Percentiles rank a stretch among this genome's conserved stretches.
phyloP scores from a whole-genome alignment of 306 rosid genomes.

The Datisca glomerata region DNA sequence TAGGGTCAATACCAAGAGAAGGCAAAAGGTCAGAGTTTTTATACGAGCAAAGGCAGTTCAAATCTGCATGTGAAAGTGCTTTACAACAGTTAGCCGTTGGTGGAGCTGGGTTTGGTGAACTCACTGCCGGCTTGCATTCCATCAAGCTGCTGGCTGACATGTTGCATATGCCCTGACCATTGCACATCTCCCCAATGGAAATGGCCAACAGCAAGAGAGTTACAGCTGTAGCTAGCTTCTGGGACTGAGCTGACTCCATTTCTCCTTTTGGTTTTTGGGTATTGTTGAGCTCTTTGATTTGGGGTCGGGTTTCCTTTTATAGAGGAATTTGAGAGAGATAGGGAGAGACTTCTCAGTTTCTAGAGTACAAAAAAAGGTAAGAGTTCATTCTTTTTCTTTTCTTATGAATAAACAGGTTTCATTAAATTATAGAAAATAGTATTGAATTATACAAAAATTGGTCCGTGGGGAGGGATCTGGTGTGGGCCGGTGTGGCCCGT shows the following conservation, averaged over 20 bases:
- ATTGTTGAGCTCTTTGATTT: not conserved
- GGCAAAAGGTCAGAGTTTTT: conserved; percentile 38
- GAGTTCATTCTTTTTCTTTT: no score
- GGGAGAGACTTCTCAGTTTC: no score
- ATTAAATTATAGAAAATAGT: no score
- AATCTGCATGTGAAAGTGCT: conserved; percentile 26
- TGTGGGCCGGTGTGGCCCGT: no score
- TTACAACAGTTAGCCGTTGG: conserved; percentile 29
- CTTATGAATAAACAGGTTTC: no score
- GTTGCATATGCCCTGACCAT: conserved; percentile 38
- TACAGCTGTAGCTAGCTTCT: conserved; percentile 2
- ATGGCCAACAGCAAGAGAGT: not conserved
- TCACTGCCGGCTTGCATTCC: conserved; percentile 40
- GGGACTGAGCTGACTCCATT: not conserved
- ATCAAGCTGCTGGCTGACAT: conserved; percentile 19
- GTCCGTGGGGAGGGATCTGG: no score
- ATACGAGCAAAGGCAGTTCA: conserved; percentile 41
- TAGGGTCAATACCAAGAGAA: conserved; percentile 46
- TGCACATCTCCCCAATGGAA: conserved; percentile 3
- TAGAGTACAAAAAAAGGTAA: no score
- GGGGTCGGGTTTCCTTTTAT: not conserved
- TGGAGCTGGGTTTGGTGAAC: conserved; percentile 29
- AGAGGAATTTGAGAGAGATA: no score
- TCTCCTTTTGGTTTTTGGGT: not conserved
- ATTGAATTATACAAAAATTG: no score